Conservation (phyloP, 2,329 filamentous ascomycete species). For the Pyricularia pennisetigena region DNA sequence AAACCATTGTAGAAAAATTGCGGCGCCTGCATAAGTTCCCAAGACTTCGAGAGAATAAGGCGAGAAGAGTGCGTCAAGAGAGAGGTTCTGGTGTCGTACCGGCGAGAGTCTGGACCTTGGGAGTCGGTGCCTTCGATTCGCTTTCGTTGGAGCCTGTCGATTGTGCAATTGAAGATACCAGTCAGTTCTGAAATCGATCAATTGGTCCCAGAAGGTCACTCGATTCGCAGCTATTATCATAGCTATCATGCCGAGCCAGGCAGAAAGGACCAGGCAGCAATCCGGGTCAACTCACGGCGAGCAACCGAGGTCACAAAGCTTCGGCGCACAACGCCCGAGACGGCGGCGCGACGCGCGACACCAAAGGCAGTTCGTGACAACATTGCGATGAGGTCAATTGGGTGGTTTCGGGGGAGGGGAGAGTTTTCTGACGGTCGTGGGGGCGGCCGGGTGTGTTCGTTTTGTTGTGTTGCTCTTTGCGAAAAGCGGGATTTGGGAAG, state of each 20-base stretch:
- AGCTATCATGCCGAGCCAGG: background rate
- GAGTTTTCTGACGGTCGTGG: background rate
- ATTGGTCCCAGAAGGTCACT: background rate
- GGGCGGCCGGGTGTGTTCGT: background rate
- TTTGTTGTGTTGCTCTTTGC: background rate
- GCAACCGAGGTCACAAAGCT: slow-evolving; percentile 50
- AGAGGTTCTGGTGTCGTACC: background rate
- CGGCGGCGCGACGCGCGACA: slow-evolving; percentile 50
- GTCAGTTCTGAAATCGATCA: background rate
- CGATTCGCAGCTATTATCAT: background rate
- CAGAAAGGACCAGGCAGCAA: background rate
- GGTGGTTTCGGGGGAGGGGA: background rate
- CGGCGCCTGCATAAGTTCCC: too few species aligned
- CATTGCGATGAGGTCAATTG: slow-evolving; percentile 16
- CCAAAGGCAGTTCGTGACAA: slow-evolving; percentile 53
- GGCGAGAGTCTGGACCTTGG: slow-evolving; percentile 3
- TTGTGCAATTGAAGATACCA: background rate
- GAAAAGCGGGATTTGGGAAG: background rate
- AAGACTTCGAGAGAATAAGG: background rate
- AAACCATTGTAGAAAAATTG: background rate
- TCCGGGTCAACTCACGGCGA: slow-evolving; percentile 40
- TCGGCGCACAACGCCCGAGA: slow-evolving; percentile 43
- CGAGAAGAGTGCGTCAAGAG: background rate
- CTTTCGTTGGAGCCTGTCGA: background rate
- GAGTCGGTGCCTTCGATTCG: background rate